Conservation (phyloP, 768 basidiomycete genomes). For the Hemileccinum rubropunctum region DNA sequence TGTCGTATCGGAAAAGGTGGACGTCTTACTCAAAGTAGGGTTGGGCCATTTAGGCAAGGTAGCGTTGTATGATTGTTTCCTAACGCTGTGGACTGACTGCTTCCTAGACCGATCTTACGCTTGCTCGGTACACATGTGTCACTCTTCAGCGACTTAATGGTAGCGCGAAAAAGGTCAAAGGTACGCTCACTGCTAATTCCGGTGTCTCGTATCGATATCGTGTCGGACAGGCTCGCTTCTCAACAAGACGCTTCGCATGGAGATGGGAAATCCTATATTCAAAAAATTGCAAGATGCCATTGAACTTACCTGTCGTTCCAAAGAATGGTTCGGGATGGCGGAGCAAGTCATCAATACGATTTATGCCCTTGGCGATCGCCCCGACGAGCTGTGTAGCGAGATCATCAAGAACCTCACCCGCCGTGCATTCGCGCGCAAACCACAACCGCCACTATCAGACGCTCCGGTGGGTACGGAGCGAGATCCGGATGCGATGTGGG, state of each 20-base stretch:
- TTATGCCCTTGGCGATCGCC: conserved; percentile 91
- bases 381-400: conserved; percentile 76
- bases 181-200: conserved; percentile 33
- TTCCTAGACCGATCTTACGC: conserved; percentile 74
- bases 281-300: conserved; percentile 77
- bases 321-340: conserved; percentile 95
- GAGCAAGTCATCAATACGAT: conserved; percentile 97
- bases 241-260: conserved; percentile 81
- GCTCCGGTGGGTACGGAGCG: conserved; percentile 21
- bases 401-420: conserved; percentile 81
- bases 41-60: conserved; percentile 85
- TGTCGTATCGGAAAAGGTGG: conserved; percentile 80
- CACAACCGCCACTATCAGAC: conserved; percentile 9
- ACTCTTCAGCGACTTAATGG: conserved; percentile 91
- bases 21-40: conserved; percentile 82
- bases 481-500: conserved; percentile 54
- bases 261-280: conserved; percentile 88
- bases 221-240: conserved; percentile 68
- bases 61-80: conserved; percentile 3
- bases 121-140: conserved; percentile 92
- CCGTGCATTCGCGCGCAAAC: conserved; percentile 56
- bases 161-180: conserved; percentile 96
- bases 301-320: conserved; percentile 74
- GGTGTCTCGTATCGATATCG: background rate
- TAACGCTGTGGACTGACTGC: background rate